Percentiles rank a stretch among this genome's conserved stretches.
phyloP scores from a whole-genome alignment of 331 rosid species.

The Quercus lobata region DNA sequence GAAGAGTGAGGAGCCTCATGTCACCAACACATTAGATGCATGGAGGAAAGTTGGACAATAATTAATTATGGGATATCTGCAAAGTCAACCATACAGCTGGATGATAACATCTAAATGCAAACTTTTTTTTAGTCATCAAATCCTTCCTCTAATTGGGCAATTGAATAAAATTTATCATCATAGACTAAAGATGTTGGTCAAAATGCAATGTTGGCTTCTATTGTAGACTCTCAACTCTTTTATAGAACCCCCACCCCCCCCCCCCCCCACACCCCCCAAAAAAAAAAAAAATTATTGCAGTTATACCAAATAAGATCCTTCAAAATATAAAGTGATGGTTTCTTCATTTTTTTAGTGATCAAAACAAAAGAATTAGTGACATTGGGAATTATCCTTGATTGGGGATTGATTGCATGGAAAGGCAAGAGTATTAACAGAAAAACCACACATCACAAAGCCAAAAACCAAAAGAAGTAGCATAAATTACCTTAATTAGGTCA shows the following conservation, averaged over 20 bases:
- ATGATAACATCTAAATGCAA: conserved; percentile 1
- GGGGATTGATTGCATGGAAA: not conserved
- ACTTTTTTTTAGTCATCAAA: not conserved
- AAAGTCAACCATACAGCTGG: not conserved
- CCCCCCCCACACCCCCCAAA: no score
- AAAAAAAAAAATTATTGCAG: not conserved
- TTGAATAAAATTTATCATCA: not conserved
- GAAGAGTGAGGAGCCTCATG: conserved; percentile 9
- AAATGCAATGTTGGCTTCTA: no score
- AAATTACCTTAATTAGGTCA: conserved; percentile 69
- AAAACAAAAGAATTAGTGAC: conserved; percentile 4
- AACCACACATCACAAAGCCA: conserved; percentile 11
- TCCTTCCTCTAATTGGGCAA: not conserved
- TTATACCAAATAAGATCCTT: conserved; percentile 1
- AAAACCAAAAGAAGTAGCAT: conserved; percentile 4
- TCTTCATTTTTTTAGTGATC: not conserved
- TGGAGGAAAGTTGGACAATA: not conserved
- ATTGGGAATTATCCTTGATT: not conserved
- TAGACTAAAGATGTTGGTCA: no score
- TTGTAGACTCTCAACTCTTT: no score
- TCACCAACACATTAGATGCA: not conserved
- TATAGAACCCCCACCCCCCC: no score
- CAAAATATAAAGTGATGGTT: not conserved
- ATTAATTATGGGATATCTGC: not conserved
- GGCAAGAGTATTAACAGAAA: not conserved